Evolutionary conservation across 1,284 basidiomycete genomes (phyloP), one percentile per base, ranked within the genome.

Genomic region (Sporisorium graminicola): DNA sequence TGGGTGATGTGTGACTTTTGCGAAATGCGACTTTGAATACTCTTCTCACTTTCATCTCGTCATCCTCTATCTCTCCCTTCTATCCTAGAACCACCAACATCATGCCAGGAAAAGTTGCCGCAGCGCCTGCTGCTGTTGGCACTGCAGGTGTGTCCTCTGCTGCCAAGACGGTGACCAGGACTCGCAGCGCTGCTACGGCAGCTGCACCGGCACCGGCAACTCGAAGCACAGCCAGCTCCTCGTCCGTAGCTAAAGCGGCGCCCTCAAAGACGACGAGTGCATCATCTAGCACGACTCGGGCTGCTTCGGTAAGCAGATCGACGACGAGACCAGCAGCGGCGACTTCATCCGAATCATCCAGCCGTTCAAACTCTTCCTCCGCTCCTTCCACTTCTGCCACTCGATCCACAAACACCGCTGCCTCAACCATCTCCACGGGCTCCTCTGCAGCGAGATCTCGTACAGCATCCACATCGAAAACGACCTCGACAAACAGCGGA

Each of bases 41-140:
- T 3, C 35, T 49, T 33, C 10, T 26, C 24, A 7, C n/a, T n/a
- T 26, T 37, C 5, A 49, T 59, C 35, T 50, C 52, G 18, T 37
- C 18, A 5, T 13, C 24, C 22, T 29, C 24, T 16, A 8, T 24
- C 54, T 51, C 10, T 9, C 24, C 10, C 40, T n/a, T n/a, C n/a
- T n/a, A n/a, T n/a, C n/a, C n/a, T n/a, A n/a, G n/a, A n/a, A 24
- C n/a, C 24, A 51, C 3, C 20, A 40, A 13, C 52, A 46, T n/a
- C 37, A 72, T 72, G 69, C 69, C 69, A 37, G 63, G 37, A 6
- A 65, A 42, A 43, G 63, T 72, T 8, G 69, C 69, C 29, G 42
- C 63, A 7, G 54, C 54, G 10, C 52, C 59, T 47, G 59, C 62
- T 43, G 31, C 40, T 29, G 49, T 52, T 35, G 40, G 43, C 14